These are phyloP conservation scores for Penicillium manginii DNA, from an alignment of 495 filamentous ascomycete species.

Conservation along the genomic window DNA sequence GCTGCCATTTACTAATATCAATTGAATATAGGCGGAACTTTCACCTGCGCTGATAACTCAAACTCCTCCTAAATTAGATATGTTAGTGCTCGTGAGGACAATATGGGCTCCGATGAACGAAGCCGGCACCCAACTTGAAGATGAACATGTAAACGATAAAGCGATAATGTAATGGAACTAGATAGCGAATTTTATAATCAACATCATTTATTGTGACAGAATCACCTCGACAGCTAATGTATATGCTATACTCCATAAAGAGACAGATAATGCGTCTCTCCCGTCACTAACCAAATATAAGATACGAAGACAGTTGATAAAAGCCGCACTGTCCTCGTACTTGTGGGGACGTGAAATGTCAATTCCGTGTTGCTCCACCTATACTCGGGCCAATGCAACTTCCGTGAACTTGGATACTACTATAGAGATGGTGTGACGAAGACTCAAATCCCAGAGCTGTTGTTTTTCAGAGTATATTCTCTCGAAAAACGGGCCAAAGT, in stretches of 20 bases:
- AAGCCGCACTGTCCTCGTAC: not conserved
- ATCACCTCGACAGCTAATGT: not conserved
- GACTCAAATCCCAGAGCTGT: not conserved
- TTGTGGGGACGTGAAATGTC: not conserved
- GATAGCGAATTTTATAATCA: too few species aligned
- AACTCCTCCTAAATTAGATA: conserved; percentile 13
- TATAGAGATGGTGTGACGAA: not conserved
- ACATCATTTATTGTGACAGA: not conserved
- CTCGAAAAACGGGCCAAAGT: not conserved
- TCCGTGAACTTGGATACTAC: not conserved
- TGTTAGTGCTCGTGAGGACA: not conserved
- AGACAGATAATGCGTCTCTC: not conserved
- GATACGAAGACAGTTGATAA: not conserved
- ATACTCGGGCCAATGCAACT: not conserved
- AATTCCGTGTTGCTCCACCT: not conserved
- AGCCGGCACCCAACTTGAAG: not conserved
- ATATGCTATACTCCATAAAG: not conserved
- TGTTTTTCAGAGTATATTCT: not conserved
- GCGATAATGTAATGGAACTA: not conserved
- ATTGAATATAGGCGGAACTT: conserved; percentile 9
- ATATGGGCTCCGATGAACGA: too few species aligned
- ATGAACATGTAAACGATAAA: not conserved
- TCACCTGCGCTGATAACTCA: conserved; percentile 19
- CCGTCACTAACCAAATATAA: not conserved
- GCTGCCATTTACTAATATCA: not conserved